These are phyloP conservation scores for Eucalyptus tenuipes DNA, from an alignment of 345 rosid species.

Conservation along the genomic window DNA sequence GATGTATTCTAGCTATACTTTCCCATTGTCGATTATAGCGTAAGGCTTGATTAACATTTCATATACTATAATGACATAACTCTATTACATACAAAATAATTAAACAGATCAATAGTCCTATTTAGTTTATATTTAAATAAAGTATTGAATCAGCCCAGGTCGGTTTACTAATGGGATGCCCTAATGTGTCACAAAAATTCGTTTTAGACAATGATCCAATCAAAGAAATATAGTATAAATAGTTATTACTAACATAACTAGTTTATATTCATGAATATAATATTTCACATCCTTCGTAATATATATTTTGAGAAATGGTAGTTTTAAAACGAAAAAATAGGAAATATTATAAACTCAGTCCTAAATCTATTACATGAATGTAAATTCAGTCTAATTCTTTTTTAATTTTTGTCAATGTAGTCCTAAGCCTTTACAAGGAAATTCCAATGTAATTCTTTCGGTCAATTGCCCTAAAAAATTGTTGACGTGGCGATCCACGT, in stretches of 20 bases:
- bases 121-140: neutral
- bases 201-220: no score
- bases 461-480: rapidly evolving
- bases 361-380: neutral
- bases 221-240: neutral
- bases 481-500: rapidly evolving
- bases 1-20: neutral
- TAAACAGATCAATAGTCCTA: neutral
- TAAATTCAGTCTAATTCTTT: neutral
- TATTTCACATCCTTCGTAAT: neutral
- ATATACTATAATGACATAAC: neutral
- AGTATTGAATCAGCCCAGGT: no score
- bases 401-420: neutral
- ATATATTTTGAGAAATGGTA: neutral
- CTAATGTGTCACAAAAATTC: no score
- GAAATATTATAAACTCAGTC: rapidly evolving
- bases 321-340: neutral
- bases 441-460: neutral
- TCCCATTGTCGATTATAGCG: neutral
- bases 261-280: neutral
- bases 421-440: neutral
- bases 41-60: neutral
- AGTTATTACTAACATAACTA: neutral
- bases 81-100: neutral
- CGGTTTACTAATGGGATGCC: no score